A percentile compares a stretch with the other conserved stretches of the same genome.
phyloP scores from a whole-genome alignment of 805 yeast species.

The Lipomyces sp. region DNA sequence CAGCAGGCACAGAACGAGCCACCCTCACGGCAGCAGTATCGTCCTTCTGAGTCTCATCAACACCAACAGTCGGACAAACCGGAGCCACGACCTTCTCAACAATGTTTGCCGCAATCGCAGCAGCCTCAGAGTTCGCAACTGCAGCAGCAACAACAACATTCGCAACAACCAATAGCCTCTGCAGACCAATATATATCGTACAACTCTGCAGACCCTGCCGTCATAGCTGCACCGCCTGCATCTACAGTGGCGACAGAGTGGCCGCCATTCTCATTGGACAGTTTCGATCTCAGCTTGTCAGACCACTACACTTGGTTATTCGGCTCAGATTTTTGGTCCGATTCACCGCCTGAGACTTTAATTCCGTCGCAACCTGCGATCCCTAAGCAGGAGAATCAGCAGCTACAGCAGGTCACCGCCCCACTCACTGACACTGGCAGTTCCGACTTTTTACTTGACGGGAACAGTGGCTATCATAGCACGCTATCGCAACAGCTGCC shows the following conservation, averaged over 20 bases:
- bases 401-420: neutral
- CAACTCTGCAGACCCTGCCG: neutral
- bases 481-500: neutral
- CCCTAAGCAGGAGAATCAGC: conserved; percentile 1
- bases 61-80: neutral
- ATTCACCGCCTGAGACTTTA: conserved; percentile 21
- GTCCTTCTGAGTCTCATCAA: neutral
- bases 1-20: neutral
- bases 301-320: conserved; percentile 43
- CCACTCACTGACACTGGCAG: neutral
- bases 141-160: conserved; percentile 1
- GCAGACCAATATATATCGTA: neutral
- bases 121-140: conserved; percentile 4
- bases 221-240: neutral
- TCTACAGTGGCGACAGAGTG: conserved; percentile 10
- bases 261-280: conserved; percentile 33
- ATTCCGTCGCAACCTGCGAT: neutral
- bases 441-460: neutral
- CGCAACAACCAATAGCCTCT: neutral
- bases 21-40: conserved; percentile 7
- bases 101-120: conserved; percentile 1
- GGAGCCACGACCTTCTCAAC: neutral
- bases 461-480: conserved; percentile 3
- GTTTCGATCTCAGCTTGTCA: conserved; percentile 37
- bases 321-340: conserved; percentile 39